Percentiles rank a stretch among this genome's conserved stretches.
Conservation (phyloP, 208 protist species). For the Leishmania guyanensis region DNA sequence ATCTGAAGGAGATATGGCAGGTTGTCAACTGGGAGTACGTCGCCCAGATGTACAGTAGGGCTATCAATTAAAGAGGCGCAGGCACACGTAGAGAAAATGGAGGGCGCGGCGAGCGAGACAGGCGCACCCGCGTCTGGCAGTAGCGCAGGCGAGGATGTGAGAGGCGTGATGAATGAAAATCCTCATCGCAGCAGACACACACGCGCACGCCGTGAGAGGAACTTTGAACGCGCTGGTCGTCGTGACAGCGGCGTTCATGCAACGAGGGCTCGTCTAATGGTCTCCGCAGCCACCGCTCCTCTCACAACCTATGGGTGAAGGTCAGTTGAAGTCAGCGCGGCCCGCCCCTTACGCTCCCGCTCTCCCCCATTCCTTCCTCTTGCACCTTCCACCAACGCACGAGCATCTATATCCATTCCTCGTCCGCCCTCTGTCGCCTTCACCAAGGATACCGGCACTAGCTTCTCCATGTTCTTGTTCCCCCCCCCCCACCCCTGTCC, state of each 20-base stretch:
- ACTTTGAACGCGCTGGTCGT: not conserved
- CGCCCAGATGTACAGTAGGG: constrained; percentile 46
- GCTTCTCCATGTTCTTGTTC: not conserved
- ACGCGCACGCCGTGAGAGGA: not conserved
- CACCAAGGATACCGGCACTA: not conserved
- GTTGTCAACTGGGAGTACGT: constrained; percentile 92
- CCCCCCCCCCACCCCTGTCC: not conserved
- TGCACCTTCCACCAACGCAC: not conserved
- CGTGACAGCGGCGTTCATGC: not conserved
- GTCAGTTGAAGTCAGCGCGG: not conserved
- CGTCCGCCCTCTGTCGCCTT: not conserved
- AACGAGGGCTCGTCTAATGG: not conserved
- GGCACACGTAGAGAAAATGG: not conserved
- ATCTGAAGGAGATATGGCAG: constrained; percentile 89
- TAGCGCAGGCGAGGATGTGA: not conserved
- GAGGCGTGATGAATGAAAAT: not conserved
- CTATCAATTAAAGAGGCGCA: constrained; percentile 32
- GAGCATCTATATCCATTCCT: not conserved
- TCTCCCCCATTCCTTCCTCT: not conserved
- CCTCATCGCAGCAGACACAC: not conserved
- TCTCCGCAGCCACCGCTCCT: not conserved
- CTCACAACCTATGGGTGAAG: not conserved
- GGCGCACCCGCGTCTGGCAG: not conserved
- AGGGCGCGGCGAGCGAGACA: not conserved
- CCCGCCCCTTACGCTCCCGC: not conserved